Conservation (phyloP, 2,329 filamentous ascomycete species). For the Aspergillus intermedius region DNA sequence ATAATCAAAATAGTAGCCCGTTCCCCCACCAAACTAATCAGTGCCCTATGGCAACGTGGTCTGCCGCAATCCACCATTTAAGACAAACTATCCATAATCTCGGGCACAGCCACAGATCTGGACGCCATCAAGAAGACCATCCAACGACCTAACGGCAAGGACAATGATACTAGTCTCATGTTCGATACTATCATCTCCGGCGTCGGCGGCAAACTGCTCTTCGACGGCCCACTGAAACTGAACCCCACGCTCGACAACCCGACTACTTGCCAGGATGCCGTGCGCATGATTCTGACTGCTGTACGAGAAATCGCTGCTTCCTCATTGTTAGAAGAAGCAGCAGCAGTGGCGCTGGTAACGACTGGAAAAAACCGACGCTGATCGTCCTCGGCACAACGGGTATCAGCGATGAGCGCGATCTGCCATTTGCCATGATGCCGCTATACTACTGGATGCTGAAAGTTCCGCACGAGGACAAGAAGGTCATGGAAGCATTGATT, state of each 20-base stretch:
- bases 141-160: conserved; percentile 7
- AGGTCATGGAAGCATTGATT: conserved; percentile 26
- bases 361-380: conserved; percentile 15
- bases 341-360: no score
- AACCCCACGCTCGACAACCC: conserved; percentile 27
- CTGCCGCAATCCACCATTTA: conserved; percentile 31
- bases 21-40: conserved; percentile 44
- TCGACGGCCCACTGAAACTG: conserved; percentile 20
- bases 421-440: conserved; percentile 25
- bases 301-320: conserved; percentile 4
- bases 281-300: conserved; percentile 21
- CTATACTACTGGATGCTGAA: conserved; percentile 26
- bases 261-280: conserved; percentile 26
- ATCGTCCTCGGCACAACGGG: conserved; percentile 30
- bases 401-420: conserved; percentile 23
- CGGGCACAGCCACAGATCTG: conserved; percentile 43
- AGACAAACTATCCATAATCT: conserved; percentile 41
- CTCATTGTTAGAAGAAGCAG: no score
- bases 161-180: conserved; percentile 3
- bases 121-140: conserved; percentile 34
- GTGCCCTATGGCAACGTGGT: conserved; percentile 36
- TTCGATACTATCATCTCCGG: conserved; percentile 44
- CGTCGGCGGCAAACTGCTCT: conserved; percentile 35
- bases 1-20: conserved; percentile 38
- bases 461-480: conserved; percentile 34